Evolutionary conservation across 225 moss, liverwort and hornwort genomes (phyloP).

Genomic region (Ulota crispa): DNA sequence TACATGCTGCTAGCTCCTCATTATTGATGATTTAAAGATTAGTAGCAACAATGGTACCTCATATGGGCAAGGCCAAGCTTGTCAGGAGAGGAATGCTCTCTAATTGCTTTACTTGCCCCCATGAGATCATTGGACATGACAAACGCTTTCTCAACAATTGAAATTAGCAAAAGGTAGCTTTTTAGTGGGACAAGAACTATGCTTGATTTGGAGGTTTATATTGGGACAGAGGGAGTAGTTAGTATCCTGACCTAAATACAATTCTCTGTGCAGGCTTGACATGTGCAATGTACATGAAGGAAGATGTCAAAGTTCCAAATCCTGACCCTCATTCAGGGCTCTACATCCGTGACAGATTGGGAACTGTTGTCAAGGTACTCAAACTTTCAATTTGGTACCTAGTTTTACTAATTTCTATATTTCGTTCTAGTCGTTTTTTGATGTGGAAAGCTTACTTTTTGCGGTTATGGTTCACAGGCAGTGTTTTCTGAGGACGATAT

Average conservation of each 20-base stretch:
- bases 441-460: constrained; percentile 18
- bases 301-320: constrained; percentile 47
- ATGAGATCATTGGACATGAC: no score
- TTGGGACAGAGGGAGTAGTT: no score
- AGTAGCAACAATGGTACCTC: no score
- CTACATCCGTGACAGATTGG: constrained; percentile 71
- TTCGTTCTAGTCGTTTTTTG: neutral
- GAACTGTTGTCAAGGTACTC: constrained; percentile 71
- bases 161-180: no score
- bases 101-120: no score
- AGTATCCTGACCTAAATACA: constrained; percentile 5
- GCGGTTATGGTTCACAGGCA: constrained; percentile 51
- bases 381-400: neutral
- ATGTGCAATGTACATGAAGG: constrained; percentile 86
- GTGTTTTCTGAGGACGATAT: constrained; percentile 68
- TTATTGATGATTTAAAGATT: no score
- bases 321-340: constrained; percentile 90
- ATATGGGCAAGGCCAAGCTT: no score
- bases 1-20: no score
- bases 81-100: no score
- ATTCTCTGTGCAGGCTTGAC: constrained; percentile 66
- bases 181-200: no score
- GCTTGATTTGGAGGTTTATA: no score
- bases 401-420: neutral
- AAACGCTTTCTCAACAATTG: no score